Base-by-base conservation (phyloP, 495 filamentous ascomycete species). In the Bacidia rubella region DNA sequence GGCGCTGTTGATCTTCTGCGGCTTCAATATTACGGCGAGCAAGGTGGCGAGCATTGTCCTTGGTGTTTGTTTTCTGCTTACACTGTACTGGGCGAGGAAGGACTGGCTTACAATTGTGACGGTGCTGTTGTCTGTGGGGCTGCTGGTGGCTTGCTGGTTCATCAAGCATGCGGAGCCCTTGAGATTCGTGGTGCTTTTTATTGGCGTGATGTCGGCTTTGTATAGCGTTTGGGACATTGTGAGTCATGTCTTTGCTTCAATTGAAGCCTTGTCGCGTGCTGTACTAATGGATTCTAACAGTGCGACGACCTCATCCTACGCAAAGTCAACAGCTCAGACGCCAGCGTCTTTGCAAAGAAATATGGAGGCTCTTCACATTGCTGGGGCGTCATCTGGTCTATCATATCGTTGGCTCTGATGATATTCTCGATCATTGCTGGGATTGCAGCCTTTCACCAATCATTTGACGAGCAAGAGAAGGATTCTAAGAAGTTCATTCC, bases 161-260 rank as follows among this genome's bases (percentile, higher is more conserved):
- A 87, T 89, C 62, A 74, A 72, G 2, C 81, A 86, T 62, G 84
- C 78, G 0, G 81, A 86, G 67, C 72, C 83, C 26, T 60, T 89
- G 65, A 66, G 81, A 63, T 89, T 81, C 66, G 74, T 87, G 24
- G 82, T 89, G 61, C 72, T 90, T 26, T 88, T 88, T 57, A 87
- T 90, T 52, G 85, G 83, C 15, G 83, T 88, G 47, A 88, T 89
- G 85, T 79, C 74, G 20, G 75, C 74, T 12, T 71, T 87, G 11
- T 89, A 89, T 60, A 84, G 80, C 57, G 84, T 85, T 24, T 89
- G 85, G 85, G 85, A 89, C 77, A 89, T 89, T 63, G 80, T 83
- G 63, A 68, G 80, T 68, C 29, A 53, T 41, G 27, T 19, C 15
- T 40, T 25, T 22, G 19, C 22, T 42, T 39, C 27, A 29, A 12